Conservation (phyloP, 106 monocot species). For the Apostasia ramifera region DNA sequence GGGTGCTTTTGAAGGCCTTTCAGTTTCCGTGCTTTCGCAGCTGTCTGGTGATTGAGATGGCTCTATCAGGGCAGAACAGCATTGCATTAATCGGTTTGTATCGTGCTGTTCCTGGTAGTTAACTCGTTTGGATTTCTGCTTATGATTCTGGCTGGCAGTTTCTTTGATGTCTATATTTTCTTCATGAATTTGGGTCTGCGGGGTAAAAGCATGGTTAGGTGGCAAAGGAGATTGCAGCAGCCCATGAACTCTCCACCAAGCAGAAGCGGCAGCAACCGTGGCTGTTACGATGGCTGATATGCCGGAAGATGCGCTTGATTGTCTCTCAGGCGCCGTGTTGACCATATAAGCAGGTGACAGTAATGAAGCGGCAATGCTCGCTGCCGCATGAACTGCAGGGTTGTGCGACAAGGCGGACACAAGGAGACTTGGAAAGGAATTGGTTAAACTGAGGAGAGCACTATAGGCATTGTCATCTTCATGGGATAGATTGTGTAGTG, state of each 20-base stretch:
- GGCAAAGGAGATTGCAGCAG: constrained; percentile 18
- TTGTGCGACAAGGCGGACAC: constrained; percentile 50
- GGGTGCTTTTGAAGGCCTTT: neutral
- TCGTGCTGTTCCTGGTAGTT: neutral
- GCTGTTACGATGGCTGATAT: constrained; percentile 46
- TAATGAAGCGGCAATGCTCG: constrained; percentile 55
- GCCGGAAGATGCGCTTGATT: constrained; percentile 17
- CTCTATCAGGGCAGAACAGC: neutral
- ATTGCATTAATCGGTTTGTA: neutral
- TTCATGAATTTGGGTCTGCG: neutral
- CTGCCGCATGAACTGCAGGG: constrained; percentile 60
- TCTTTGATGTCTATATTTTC: neutral
- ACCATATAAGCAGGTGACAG: constrained; percentile 19
- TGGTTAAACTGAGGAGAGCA: constrained; percentile 27
- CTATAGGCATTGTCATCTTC: constrained; percentile 26
- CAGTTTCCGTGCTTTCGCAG: neutral
- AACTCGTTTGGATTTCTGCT: neutral
- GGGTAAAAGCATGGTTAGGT: neutral
- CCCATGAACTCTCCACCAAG: constrained; percentile 65
- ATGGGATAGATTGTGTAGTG: constrained; percentile 17
- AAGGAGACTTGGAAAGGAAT: constrained; percentile 46
- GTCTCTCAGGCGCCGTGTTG: constrained; percentile 6
- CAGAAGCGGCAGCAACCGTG: constrained; percentile 67
- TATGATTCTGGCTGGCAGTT: neutral
- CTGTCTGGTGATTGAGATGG: constrained; percentile 1